Base-by-base conservation (phyloP, 75 land plant species). In the Isoetes taiwanensis region DNA sequence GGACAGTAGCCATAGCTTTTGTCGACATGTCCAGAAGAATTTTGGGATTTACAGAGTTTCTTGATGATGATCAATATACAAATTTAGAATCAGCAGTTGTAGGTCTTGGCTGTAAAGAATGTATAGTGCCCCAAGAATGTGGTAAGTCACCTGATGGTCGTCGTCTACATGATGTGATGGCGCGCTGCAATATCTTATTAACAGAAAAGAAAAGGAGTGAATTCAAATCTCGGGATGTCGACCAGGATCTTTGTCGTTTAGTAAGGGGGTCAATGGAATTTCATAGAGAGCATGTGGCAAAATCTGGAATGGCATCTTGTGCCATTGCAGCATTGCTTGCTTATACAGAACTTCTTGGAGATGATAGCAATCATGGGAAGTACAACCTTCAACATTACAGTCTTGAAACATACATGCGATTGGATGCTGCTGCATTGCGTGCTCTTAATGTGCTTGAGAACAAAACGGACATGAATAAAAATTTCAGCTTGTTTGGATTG, bases 391-490 rank as follows among this genome's bases (percentile, higher is more conserved):
- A 67, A 34, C 72, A 60, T 16, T 93, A 84, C 41, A 73, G 70
- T 50, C 72, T 87, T 20, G 81, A 73, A 34, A 77, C 70, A 20
- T 93, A 79, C 64, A 87, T 93, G 98, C 78, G 98, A 35, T 66
- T 93, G 30, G 98, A 93, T 71, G 83, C 95, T 65, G 96, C 98
- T 58, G 98, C 98, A 19, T 65, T 84, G 72, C 70, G 81, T 32
- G 98, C 98, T 43, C 58, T 93, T 21, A 87, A 87, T 78, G 83
- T 93, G 48, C 58, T 84, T 42, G 95, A 87, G 64, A 76, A 77
- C 60, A 93, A 93, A 63, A 81, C 74, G 26, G 98, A 93, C 78
- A 75, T 82, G 41, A 87, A 93, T 72, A 93, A 87, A 71, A 93
- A 77, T 56, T 93, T 81, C 34, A 93, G 95, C 58, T 72, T 93